Base-by-base conservation (phyloP, 257 asterid species). In the Capsicum rhomboideum region DNA sequence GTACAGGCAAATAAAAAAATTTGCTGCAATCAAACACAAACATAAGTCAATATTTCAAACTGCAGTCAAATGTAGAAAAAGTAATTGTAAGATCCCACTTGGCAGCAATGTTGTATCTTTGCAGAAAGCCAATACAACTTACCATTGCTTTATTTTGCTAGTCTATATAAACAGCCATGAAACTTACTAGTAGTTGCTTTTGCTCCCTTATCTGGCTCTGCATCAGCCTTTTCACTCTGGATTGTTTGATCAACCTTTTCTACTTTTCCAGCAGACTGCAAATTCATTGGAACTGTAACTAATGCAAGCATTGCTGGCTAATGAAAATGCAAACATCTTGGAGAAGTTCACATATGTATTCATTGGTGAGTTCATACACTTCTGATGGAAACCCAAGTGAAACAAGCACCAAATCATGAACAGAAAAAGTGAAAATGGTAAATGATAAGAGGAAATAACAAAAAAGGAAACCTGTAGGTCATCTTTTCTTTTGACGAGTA, bases 211-310 rank as follows among this genome's bases (percentile, higher is more conserved):
- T 13, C 80, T 63, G 84, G 75, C 56, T 84, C 90, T 67, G 83
- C 77, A 21, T 82, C 58, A 49, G 85, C 81, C 46, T 89, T 85
- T 74, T 83, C 95, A 82, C 69, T 84, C 84, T 90, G 91, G 53
- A 85, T 52, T 84, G 84, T 86, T 79, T 90, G 89, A 82, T 80
- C 86, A 64, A 84, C 87, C 92, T 89, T 93, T 84, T 87, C 93
- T 4, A 88, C 83, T 88, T 91, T 93, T 83, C 99, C 99, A 82
- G 97, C 97, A 83, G 98, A 95, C 99, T 96, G 95, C 87, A 87
- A 82, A 85, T 85, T 69, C 79, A 82, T 18, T 66, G 52, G 12
- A 82, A 82, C 44, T 26, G 53, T 66, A 28, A 64, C 42, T 75
- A 49, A 75, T 75, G 80, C 80, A 75, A n/a, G 59, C 42, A 49